These are phyloP conservation scores for Aspergillus bertholletiae DNA, from an alignment of 495 filamentous ascomycete species.

Conservation along the genomic window DNA sequence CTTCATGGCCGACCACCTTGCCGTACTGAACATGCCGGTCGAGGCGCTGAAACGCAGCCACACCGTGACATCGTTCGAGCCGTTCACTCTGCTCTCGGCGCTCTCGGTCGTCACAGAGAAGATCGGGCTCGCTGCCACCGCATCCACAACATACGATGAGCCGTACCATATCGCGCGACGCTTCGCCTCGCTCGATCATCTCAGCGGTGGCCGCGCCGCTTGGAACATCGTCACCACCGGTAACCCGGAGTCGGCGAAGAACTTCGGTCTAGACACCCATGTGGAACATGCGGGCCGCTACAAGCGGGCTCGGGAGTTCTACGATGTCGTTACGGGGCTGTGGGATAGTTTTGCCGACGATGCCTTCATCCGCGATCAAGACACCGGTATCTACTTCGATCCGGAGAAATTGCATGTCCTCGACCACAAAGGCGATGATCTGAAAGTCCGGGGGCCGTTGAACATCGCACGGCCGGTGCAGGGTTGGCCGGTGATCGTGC, in stretches of 20 bases:
- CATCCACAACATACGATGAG: conserved; percentile 59
- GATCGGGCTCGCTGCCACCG: conserved; percentile 52
- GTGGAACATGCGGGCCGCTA: conserved; percentile 34
- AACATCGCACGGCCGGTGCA: conserved; percentile 53
- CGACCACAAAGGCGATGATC: conserved; percentile 46
- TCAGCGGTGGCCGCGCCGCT: conserved; percentile 51
- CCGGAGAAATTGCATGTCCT: conserved; percentile 47
- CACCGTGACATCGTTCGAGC: conserved; percentile 51
- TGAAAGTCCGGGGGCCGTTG: conserved; percentile 44
- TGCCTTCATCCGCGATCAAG: conserved; percentile 46
- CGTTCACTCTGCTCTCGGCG: conserved; percentile 48
- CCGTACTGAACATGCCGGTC: conserved; percentile 55
- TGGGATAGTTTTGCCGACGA: conserved; percentile 57
- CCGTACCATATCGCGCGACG: conserved; percentile 62
- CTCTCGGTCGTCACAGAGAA: conserved; percentile 42
- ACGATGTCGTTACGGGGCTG: conserved; percentile 34
- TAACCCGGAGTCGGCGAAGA: conserved; percentile 35
- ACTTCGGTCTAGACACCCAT: conserved; percentile 35
- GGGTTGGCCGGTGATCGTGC: conserved; percentile 55
- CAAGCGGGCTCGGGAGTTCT: conserved; percentile 38
- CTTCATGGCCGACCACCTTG: conserved; percentile 61
- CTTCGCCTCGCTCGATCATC: conserved; percentile 59
- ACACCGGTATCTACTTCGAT: conserved; percentile 45
- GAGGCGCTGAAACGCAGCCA: conserved; percentile 56
- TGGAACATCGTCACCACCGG: conserved; percentile 42